phyloP scores from a whole-genome alignment of 345 rosid species.

The Eucalyptus pauciflora region DNA sequence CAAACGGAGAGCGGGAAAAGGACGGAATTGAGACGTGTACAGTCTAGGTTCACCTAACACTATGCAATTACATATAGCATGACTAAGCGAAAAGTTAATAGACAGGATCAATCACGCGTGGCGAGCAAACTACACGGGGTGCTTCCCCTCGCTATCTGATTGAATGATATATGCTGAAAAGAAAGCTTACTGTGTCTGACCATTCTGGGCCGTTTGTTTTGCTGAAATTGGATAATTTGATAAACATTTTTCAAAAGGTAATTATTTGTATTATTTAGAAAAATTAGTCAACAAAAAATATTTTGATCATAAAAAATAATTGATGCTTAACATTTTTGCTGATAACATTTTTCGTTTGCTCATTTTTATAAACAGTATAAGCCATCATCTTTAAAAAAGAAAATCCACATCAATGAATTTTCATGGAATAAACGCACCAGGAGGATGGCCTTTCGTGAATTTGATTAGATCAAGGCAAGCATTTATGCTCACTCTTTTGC shows the following conservation, averaged over 20 bases:
- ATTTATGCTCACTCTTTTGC: neutral
- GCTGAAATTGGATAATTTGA: neutral
- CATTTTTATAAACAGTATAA: too few relatives aligned
- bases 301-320: too few relatives aligned
- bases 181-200: neutral
- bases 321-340: too few relatives aligned
- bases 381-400: too few relatives aligned
- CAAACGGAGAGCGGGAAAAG: neutral
- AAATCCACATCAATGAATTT: neutral
- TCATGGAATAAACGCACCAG: neutral
- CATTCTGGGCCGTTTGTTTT: neutral
- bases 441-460: neutral
- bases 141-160: neutral
- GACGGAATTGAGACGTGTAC: neutral
- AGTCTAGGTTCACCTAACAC: neutral
- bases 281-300: neutral
- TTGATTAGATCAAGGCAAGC: neutral
- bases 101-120: neutral
- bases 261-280: neutral
- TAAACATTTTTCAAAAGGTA: fast-evolving
- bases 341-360: too few relatives aligned
- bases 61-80: neutral
- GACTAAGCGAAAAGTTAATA: neutral
- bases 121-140: too few relatives aligned
- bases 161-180: neutral